These are phyloP conservation scores for Rauvolfia tetraphylla DNA, from an alignment of 257 asterid genomes.

Conservation along the genomic window DNA sequence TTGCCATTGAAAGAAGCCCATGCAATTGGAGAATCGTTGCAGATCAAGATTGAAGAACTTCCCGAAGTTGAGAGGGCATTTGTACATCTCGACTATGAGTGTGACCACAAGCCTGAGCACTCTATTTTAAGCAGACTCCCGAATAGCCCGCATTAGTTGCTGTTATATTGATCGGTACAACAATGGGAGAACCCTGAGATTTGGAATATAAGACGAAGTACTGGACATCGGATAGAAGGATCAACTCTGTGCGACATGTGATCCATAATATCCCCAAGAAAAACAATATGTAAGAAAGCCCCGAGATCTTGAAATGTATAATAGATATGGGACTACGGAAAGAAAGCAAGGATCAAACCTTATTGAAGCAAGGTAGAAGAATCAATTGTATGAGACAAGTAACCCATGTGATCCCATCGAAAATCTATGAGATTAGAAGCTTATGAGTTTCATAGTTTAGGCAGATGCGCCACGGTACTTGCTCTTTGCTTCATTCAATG, in stretches of 20 bases:
- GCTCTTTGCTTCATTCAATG: no score
- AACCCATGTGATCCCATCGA: neutral
- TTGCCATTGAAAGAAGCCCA: slow-evolving; percentile 69
- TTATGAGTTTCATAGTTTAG: no score
- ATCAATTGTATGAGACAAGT: neutral
- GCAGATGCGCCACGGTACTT: no score
- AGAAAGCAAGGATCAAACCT: no score
- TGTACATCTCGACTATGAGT: slow-evolving; percentile 77
- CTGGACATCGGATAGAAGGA: neutral
- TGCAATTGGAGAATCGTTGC: slow-evolving; percentile 65
- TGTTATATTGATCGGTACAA: neutral
- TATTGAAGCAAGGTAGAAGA: neutral
- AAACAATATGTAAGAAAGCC: neutral
- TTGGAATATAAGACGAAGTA: neutral
- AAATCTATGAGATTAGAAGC: neutral
- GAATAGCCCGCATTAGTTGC: neutral
- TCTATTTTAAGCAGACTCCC: slow-evolving; percentile 63
- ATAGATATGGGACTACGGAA: no score
- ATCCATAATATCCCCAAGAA: neutral
- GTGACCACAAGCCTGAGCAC: slow-evolving; percentile 82
- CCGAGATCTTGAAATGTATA: neutral
- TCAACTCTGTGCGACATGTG: neutral
- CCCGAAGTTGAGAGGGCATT: slow-evolving; percentile 74
- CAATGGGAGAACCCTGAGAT: neutral
- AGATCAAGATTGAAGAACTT: slow-evolving; percentile 73